Base-by-base conservation (phyloP, 2,329 filamentous ascomycete species). In the Botryotinia narcissicola region DNA sequence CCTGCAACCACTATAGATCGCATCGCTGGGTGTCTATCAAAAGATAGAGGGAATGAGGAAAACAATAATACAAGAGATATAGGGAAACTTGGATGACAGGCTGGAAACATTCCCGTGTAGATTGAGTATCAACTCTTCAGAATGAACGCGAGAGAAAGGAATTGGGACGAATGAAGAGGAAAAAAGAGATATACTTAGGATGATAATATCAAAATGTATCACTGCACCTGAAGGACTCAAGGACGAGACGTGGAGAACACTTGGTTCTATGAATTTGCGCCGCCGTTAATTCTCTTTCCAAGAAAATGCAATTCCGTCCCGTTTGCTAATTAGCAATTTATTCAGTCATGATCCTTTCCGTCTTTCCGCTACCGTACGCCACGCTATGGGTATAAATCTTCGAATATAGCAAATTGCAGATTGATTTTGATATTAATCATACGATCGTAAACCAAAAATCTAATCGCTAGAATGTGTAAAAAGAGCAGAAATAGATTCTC, bases 1-100 rank as follows among this genome's bases (percentile, higher is more conserved):
- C 91, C 88, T 91, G 91, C 91, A 88, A 86, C 87, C 91, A 88
- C 86, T 88, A 87, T 84, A 86, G 89, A 89, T 87, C 90, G 91
- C 91, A 92, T 90, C 91, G 89, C 86, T 92, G 91, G 91, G 84
- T 61, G 9, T 59, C 18, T n/a, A 14, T 69, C 32, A 44, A 73
- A 18, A 64, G 29, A 40, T 25, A 35, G 40, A 62, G 9, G 32
- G 42, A 35, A 57, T 54, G 20, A 40, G 20, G 12, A 51, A n/a
- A 73, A 74, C 25, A 25, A 54, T 16, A n/a, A 54, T 14, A 25
- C 25, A 69, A 62, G 71, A 54, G 37, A 74, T 29, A 9, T 32
- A 18, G 74, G 74, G 7, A 70, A 61, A 44, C 46, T 67, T 4
- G 29, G 18, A 10, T 42, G 7, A 12, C 51, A 14, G 0, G 3